Conservation (phyloP, 148 eudicot genomes). For the Vaccinium myrtillus region DNA sequence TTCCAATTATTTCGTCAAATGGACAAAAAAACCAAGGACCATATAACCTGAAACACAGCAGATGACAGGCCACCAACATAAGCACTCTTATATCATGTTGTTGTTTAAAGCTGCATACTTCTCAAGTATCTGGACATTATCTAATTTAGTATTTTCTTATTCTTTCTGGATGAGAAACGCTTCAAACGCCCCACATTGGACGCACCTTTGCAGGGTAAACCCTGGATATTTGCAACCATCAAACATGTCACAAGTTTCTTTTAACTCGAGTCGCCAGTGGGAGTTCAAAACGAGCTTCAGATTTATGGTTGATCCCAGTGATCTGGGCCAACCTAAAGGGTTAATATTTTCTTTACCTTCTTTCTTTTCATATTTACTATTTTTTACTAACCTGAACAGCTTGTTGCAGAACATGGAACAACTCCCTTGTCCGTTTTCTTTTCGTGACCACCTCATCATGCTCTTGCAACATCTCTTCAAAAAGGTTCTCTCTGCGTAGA, state of each 20-base stretch:
- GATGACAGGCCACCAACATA: not conserved
- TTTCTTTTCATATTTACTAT: not conserved
- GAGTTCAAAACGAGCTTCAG: not conserved
- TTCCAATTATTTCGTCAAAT: not conserved
- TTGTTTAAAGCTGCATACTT: not conserved
- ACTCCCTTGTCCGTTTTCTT: conserved; percentile 5
- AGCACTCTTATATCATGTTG: not conserved
- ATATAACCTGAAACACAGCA: not conserved
- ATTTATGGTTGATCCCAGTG: not conserved
- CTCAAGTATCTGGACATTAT: not conserved
- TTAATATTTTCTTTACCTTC: not conserved
- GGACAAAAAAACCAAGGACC: not conserved
- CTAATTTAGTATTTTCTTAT: not conserved
- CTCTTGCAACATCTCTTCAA: conserved; percentile 20
- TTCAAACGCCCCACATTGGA: not conserved
- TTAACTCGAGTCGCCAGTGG: not conserved
- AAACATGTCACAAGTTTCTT: not conserved
- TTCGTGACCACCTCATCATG: not conserved
- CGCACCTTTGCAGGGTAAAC: not conserved
- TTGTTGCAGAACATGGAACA: conserved; percentile 10
- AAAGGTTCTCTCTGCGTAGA: conserved; percentile 14
- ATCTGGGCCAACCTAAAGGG: not conserved
- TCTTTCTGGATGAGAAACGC: not conserved
- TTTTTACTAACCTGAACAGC: conserved; percentile 11
- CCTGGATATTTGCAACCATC: not conserved